phyloP scores from a whole-genome alignment of 1,284 basidiomycete genomes.

The Laetiporus sulphureus region DNA sequence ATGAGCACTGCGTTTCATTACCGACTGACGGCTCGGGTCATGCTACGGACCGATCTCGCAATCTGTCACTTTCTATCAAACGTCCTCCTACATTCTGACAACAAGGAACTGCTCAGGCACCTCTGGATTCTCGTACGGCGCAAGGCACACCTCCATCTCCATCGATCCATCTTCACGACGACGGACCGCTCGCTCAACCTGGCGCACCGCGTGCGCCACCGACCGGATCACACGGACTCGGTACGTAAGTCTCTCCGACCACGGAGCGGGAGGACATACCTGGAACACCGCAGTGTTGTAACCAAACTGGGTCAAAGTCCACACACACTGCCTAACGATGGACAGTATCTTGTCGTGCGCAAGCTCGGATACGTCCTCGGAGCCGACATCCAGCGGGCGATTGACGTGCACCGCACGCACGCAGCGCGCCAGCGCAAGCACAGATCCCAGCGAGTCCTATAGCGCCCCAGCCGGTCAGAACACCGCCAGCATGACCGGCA shows the following conservation, averaged over 20 bases:
- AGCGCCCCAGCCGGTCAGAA: slow-evolving; percentile 1
- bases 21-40: too few relatives aligned
- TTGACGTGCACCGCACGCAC: slow-evolving; percentile 50
- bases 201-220: background rate
- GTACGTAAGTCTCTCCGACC: background rate
- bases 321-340: slow-evolving; percentile 24
- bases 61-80: too few relatives aligned
- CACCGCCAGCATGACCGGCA: background rate
- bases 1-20: too few relatives aligned
- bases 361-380: slow-evolving; percentile 18
- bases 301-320: slow-evolving; percentile 29
- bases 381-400: slow-evolving; percentile 32
- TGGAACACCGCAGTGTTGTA: slow-evolving; percentile 39
- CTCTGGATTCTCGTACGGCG: slow-evolving; percentile 53
- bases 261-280: too few relatives aligned
- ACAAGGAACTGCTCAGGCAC: slow-evolving; percentile 71
- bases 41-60: too few relatives aligned
- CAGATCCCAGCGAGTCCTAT: slow-evolving; percentile 32
- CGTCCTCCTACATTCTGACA: slow-evolving; percentile 50
- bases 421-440: slow-evolving; percentile 27
- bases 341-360: slow-evolving; percentile 17
- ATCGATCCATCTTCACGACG: slow-evolving; percentile 32
- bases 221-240: background rate
- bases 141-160: slow-evolving; percentile 33
- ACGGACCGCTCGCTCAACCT: slow-evolving; percentile 42